These are phyloP conservation scores for Ceratobasidium papillatum DNA, from an alignment of 1,284 basidiomycete genomes.

Conservation along the genomic window DNA sequence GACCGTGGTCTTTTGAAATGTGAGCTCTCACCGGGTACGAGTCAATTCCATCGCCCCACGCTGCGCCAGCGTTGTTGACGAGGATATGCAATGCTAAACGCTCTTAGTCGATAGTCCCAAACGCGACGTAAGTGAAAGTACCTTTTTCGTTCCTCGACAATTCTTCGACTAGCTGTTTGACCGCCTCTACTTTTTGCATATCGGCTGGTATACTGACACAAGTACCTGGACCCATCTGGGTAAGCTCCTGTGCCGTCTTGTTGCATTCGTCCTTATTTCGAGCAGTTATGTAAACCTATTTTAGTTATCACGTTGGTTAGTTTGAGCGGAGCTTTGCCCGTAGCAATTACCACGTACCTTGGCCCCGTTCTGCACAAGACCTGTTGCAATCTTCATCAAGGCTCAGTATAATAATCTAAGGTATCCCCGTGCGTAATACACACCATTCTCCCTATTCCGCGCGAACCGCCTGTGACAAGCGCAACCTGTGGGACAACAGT, in stretches of 20 bases:
- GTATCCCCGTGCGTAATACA: conserved; percentile 45
- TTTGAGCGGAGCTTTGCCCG: conserved; percentile 17
- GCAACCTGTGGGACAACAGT: conserved; percentile 55
- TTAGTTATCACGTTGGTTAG: not conserved
- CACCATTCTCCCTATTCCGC: conserved; percentile 76
- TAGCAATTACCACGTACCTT: conserved; percentile 55
- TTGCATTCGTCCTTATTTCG: conserved; percentile 67
- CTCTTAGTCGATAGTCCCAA: not conserved
- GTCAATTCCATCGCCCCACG: conserved; percentile 68
- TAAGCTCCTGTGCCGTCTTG: conserved; percentile 65
- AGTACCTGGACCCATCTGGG: conserved; percentile 61
- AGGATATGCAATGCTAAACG: conserved; percentile 62
- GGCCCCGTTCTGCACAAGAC: conserved; percentile 71
- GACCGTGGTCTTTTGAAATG: not conserved
- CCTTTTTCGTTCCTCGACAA: conserved; percentile 56
- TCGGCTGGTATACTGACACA: conserved; percentile 70
- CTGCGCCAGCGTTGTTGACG: conserved; percentile 74
- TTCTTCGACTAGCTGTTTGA: conserved; percentile 63
- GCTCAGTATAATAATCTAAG: not conserved
- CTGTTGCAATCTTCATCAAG: conserved; percentile 65
- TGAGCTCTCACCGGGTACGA: conserved; percentile 60
- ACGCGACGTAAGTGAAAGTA: conserved; percentile 50
- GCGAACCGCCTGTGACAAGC: conserved; percentile 75
- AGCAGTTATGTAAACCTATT: conserved; percentile 73
- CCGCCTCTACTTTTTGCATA: conserved; percentile 66